Conservation (phyloP, 371 early-diverging fungal species). For the Mortierella sp. region DNA sequence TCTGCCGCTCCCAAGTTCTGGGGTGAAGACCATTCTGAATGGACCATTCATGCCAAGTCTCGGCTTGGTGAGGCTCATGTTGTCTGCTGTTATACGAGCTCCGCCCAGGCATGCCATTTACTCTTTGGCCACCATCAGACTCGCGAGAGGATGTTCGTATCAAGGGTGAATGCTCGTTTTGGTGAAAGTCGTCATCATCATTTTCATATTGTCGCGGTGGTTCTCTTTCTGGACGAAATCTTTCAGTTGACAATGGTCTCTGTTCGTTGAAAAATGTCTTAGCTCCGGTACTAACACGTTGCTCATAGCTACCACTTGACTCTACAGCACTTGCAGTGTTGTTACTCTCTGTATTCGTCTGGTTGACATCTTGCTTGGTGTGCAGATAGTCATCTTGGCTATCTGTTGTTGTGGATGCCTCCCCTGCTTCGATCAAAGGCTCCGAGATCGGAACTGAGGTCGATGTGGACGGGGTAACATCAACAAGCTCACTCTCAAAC, state of each 20-base stretch:
- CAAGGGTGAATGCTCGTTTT: conserved; percentile 23
- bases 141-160: conserved; percentile 18
- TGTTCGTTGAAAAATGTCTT: neutral
- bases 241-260: neutral
- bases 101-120: conserved; percentile 3
- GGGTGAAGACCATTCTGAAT: conserved; percentile 23
- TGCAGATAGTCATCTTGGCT: no score
- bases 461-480: no score
- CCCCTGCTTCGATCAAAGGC: no score
- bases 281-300: neutral
- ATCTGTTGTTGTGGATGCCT: no score
- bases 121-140: neutral
- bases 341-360: neutral
- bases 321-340: neutral
- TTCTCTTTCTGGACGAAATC: neutral
- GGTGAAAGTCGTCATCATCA: conserved; percentile 21
- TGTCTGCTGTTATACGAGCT: neutral
- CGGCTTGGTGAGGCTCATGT: conserved; percentile 7
- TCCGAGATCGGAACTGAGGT: no score
- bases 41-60: conserved; percentile 37
- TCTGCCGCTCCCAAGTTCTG: conserved; percentile 32
- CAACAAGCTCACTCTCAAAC: no score
- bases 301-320: neutral
- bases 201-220: conserved; percentile 33
- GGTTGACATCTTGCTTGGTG: no score